Evolutionary conservation across 139 green algal genomes (phyloP), one percentile per base, ranked within the genome.

Genomic region (Pleodorina starrii): DNA sequence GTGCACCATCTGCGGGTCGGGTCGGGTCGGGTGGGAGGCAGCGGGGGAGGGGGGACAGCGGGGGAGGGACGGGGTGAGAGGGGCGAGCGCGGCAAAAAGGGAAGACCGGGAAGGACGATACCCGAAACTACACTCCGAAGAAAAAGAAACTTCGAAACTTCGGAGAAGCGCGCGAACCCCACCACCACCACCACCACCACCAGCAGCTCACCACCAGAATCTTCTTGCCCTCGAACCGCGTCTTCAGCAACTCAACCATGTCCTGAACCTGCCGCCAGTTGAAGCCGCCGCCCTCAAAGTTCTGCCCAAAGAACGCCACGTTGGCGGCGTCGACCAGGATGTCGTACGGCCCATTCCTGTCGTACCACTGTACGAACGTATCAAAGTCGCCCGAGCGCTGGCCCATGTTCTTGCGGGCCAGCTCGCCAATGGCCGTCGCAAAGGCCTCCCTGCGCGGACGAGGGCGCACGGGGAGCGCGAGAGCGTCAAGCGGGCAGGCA

Each of bases 241-340:
- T 16, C 51, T 54, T 32, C 46, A 90, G 72, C 32, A 76, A 42
- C 2, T 50, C 69, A 25, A 51, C 76, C 90, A 94, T 93, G 51
- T 40, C n/a, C 68, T 81, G 78, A 40, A 99, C 93, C 91, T 99
- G 97, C 3, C 21, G 25, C 76, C 96, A 97, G 71, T 42, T 91
- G 89, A 98, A 99, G 59, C 89, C 92, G 19, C 96, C 96, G 0
- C 83, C 77, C 48, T 93, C 93, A 29, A 91, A 95, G 91, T 98
- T 98, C 87, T 98, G 94, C 29, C 96, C 96, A 75, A 91, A 98
- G 44, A 97, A 94, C 19, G 96, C 97, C 29, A 98, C 94, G 85
- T 99, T 99, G 78, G 97, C 97, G 21, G 92, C 97, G 80, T 98
- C 97, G 4, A 99, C 90, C 42, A 98, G 87, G 0, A 94, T 57